Percentiles rank a stretch among this genome's conserved stretches.
Conservation (phyloP, 2,329 filamentous ascomycete species). For the Talaromyces verruculosus region DNA sequence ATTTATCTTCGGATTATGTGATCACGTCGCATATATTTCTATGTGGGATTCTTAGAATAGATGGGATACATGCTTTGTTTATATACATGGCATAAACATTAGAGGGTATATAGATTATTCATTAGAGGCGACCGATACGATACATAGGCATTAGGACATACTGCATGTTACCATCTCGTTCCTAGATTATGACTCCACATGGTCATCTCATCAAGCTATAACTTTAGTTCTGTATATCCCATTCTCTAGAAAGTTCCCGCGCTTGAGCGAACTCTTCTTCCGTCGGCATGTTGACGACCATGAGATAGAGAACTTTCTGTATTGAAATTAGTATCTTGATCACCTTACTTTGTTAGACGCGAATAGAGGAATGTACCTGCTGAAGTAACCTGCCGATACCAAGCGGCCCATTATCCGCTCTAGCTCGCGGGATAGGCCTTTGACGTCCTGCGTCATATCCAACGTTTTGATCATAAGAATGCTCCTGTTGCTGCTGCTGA, state of each 20-base stretch:
- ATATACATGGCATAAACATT: not conserved
- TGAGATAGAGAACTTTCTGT: constrained; percentile 51
- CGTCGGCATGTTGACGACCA: constrained; percentile 54
- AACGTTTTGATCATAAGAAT: not conserved
- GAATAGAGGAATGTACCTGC: not conserved
- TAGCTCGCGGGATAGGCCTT: not conserved
- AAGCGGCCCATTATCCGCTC: not conserved
- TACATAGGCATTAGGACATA: not conserved
- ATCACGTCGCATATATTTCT: not conserved
- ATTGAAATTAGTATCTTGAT: not conserved
- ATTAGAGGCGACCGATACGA: not conserved
- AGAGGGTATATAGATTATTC: not conserved
- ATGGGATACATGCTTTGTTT: not conserved
- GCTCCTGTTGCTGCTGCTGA: not conserved
- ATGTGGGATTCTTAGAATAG: not conserved
- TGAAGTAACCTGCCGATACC: not conserved
- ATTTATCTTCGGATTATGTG: not conserved
- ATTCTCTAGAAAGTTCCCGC: constrained; percentile 3
- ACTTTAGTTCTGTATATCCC: not conserved
- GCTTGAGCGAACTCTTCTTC: constrained; percentile 41
- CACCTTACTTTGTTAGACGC: not conserved
- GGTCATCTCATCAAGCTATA: not conserved
- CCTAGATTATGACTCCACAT: not conserved
- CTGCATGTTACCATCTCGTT: not conserved
- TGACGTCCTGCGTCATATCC: not conserved